Base-by-base conservation (phyloP, 768 basidiomycete genomes). In the Austroboletus eburneus region DNA sequence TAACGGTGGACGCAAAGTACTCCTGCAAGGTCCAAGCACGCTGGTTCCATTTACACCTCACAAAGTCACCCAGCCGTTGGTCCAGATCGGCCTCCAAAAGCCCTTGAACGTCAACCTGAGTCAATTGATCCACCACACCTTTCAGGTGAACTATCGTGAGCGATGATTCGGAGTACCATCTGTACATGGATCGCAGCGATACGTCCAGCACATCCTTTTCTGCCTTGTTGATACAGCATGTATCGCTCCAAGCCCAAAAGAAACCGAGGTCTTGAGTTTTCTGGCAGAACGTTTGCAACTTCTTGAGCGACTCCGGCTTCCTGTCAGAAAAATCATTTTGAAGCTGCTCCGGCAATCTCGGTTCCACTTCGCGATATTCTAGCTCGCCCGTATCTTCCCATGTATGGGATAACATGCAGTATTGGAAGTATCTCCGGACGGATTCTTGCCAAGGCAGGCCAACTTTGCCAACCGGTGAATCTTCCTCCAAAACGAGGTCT, bases 161-260 rank as follows among this genome's bases (percentile, higher is more conserved):
- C 13, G 61, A 46, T 1, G 62, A 58, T 10, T 25, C 44, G 2
- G 51, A 44, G 36, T 63, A 63, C 62, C 62, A 64, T 32, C 21
- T 33, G 36, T 52, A 64, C 62, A 63, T 63, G 14, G 62, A 62
- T 2, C 39, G 38, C 25, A 64, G 45, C 3, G 62, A 55, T 38
- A 46, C 21, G 21, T 43, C 37, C 35, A 56, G 35, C 20, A 52
- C 55, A 0, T 50, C 44, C n/a, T 17, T 48, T 20, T 48, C 55
- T 30, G 22, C 35, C 35, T 61, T 61, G 45, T 63, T 56, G 21
- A 63, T 61, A 23, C 61, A 63, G n/a, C 52, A 57, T 0, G 61
- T 61, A 18, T 62, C 61, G 1, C 47, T 48, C 61, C 54, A 63
- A 38, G 51, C 63, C 58, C 57, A 59, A n/a, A 6, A 4, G 24